Conservation (phyloP, 2,329 filamentous ascomycete genomes). For the Monosporascus sp. region DNA sequence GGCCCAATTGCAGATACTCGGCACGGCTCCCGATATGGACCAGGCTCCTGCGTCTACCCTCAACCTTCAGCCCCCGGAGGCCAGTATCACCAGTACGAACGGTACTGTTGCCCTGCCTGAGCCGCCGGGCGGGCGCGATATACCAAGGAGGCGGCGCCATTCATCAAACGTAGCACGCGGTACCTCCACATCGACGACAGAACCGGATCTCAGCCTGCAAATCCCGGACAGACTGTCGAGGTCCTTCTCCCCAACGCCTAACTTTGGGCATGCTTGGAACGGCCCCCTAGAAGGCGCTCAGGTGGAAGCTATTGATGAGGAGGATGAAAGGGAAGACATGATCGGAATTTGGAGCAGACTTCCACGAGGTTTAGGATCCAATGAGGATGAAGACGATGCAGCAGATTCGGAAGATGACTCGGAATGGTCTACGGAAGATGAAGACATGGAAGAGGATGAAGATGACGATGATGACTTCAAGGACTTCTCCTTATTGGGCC, state of each 20-base stretch:
- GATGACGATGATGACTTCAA: constrained; percentile 44
- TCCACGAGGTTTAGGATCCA: constrained; percentile 31
- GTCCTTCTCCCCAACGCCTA: constrained; percentile 38
- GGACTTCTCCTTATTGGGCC: constrained; percentile 27
- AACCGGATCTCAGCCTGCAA: constrained; percentile 9
- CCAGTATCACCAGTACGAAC: constrained; percentile 7
- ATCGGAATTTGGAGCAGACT: constrained; percentile 53
- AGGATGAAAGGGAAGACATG: constrained; percentile 51
- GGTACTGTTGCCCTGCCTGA: constrained; percentile 8
- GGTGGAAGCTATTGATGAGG: constrained; percentile 25
- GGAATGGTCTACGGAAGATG: constrained; percentile 30
- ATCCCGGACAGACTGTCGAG: constrained; percentile 38
- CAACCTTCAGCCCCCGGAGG: constrained; percentile 12
- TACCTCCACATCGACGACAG: constrained; percentile 3
- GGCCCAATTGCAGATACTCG: constrained; percentile 57
- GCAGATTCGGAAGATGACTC: constrained; percentile 19
- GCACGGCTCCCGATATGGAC: constrained; percentile 26
- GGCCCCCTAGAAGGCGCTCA: constrained; percentile 13
- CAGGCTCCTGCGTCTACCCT: constrained; percentile 13
- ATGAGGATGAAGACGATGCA: constrained; percentile 26
- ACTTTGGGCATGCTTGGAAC: constrained; percentile 15
- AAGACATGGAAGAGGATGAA: constrained; percentile 43
- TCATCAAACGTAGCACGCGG: constrained; percentile 24
- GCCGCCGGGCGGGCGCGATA: constrained; percentile 16
- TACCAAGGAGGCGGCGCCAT: constrained; percentile 23